These are phyloP conservation scores for Aspergillus conjunctus DNA, from an alignment of 495 filamentous ascomycete species.

Conservation along the genomic window DNA sequence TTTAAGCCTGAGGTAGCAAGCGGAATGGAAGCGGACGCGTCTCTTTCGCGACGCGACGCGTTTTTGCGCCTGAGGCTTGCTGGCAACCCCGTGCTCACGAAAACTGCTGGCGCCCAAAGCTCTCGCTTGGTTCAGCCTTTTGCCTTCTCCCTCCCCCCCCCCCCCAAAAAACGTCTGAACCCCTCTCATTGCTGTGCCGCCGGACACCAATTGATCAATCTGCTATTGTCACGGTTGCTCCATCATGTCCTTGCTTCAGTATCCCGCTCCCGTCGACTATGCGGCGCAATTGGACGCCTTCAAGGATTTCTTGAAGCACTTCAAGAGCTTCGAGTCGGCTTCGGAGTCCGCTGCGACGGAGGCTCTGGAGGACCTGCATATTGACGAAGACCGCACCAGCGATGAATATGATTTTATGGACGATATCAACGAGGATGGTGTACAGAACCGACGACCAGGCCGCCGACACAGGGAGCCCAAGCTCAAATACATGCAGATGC, in stretches of 20 bases:
- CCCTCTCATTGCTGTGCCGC: conserved; percentile 13
- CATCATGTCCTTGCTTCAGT: conserved; percentile 79
- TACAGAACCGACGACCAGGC: conserved; percentile 43
- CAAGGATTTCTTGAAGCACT: conserved; percentile 81
- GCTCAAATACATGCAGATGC: conserved; percentile 86
- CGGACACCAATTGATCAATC: conserved; percentile 24
- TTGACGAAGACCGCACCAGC: conserved; percentile 84
- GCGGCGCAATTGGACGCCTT: conserved; percentile 82
- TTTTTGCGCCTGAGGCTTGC: conserved; percentile 26
- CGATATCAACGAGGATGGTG: conserved; percentile 62
- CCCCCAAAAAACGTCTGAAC: conserved; percentile 24
- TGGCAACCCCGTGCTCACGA: conserved; percentile 9
- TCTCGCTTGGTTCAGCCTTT: conserved; percentile 5
- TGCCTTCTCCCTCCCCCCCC: conserved; percentile 15
- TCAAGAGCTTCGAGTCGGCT: conserved; percentile 78
- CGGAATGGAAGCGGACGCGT: conserved; percentile 28
- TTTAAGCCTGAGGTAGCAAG: not conserved
- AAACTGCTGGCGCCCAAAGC: conserved; percentile 17
- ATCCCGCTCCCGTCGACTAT: conserved; percentile 79
- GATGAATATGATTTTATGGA: conserved; percentile 97
- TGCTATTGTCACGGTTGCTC: conserved; percentile 26
- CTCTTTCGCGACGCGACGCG: conserved; percentile 34
- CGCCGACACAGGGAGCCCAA: conserved; percentile 56
- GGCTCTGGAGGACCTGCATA: conserved; percentile 79
- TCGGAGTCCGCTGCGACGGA: conserved; percentile 68